Evolutionary conservation across 768 basidiomycete species (phyloP).

Genomic region (Daedaleopsis nitida): DNA sequence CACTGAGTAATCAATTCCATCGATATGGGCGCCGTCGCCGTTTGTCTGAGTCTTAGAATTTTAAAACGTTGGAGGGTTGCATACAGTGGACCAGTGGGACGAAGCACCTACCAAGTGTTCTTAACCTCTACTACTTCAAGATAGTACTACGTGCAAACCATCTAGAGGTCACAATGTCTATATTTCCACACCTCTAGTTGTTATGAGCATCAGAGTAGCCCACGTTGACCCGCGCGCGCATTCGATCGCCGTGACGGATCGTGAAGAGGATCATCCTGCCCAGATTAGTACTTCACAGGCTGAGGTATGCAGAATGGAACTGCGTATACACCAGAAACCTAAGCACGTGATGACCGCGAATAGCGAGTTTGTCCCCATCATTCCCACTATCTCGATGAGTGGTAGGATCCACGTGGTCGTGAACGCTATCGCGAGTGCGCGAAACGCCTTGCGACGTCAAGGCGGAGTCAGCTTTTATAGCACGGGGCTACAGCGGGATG

Average conservation of each 20-base stretch:
- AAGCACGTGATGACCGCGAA: conserved; percentile 48
- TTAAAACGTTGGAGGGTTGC: no score
- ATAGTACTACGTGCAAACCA: no score
- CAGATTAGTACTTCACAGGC: not conserved
- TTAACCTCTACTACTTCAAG: no score
- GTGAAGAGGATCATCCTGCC: conserved; percentile 55
- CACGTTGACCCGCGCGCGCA: conserved; percentile 58
- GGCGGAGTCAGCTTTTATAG: no score
- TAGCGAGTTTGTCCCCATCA: conserved; percentile 48
- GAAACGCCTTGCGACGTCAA: conserved; percentile 42
- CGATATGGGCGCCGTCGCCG: no score
- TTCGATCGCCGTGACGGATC: conserved; percentile 55
- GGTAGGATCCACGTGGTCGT: conserved; percentile 53
- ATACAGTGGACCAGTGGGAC: no score
- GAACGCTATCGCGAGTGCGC: conserved; percentile 45
- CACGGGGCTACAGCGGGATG: no score
- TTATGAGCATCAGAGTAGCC: conserved; percentile 47
- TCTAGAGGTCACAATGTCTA: no score
- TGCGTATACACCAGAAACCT: conserved; percentile 47
- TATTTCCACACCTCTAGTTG: conserved; percentile 17
- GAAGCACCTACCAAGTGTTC: no score
- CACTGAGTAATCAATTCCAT: no score
- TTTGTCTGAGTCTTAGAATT: no score
- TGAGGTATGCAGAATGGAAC: no score
- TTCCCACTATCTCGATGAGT: conserved; percentile 53